These are phyloP conservation scores for Berberis vulgaris DNA, from an alignment of 164 flowering plant genomes.

Conservation along the genomic window DNA sequence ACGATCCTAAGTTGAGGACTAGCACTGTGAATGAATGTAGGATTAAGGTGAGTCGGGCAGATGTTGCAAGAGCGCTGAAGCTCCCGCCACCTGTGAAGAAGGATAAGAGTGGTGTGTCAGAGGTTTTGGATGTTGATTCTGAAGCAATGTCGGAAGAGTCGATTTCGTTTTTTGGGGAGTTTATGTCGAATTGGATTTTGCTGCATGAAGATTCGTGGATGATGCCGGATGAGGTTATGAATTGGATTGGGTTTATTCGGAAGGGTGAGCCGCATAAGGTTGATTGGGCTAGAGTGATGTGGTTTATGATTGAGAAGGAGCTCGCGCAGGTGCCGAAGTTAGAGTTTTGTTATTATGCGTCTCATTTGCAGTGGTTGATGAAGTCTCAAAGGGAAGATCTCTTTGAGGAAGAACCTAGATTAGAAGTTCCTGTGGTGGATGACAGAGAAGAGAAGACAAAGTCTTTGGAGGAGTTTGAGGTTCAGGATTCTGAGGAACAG, in stretches of 20 bases:
- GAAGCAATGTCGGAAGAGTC: constrained; percentile 30
- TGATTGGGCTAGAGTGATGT: constrained; percentile 72
- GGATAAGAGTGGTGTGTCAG: constrained; percentile 19
- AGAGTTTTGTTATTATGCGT: constrained; percentile 46
- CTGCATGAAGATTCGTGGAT: constrained; percentile 79
- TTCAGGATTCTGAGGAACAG: constrained; percentile 12
- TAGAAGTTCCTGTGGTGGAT: constrained; percentile 15
- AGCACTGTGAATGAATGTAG: constrained; percentile 43
- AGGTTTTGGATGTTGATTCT: constrained; percentile 16
- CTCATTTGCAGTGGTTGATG: constrained; percentile 74
- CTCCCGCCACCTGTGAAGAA: constrained; percentile 46
- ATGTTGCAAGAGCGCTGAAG: constrained; percentile 63
- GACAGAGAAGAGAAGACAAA: constrained; percentile 4
- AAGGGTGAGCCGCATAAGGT: constrained; percentile 70
- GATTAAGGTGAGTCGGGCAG: constrained; percentile 51
- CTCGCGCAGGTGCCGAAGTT: constrained; percentile 24
- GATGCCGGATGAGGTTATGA: constrained; percentile 53
- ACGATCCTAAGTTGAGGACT: constrained; percentile 10
- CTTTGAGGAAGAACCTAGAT: constrained; percentile 22
- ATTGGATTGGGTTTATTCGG: constrained; percentile 31
- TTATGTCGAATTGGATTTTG: constrained; percentile 71
- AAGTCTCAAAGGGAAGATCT: constrained; percentile 43
- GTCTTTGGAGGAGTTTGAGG: constrained; percentile 7
- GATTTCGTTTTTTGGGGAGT: constrained; percentile 36
- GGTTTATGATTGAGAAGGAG: constrained; percentile 97